phyloP scores from a whole-genome alignment of 306 rosid genomes.

The Castanospermum australe region DNA sequence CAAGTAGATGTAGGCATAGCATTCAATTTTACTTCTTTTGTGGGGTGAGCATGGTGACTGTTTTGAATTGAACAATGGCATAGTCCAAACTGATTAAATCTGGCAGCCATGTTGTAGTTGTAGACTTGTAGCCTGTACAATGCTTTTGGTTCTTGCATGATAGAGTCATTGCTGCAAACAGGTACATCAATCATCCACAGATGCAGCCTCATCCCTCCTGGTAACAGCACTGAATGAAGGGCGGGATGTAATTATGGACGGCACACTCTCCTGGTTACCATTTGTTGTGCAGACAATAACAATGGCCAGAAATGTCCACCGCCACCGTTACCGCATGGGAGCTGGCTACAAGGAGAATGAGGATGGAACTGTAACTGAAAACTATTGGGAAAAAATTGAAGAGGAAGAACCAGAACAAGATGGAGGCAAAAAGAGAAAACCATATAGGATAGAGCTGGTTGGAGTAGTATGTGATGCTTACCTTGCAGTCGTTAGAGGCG shows the following conservation, averaged over 20 bases:
- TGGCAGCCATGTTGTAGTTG: background rate
- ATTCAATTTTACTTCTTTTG: background rate
- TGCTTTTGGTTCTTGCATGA: constrained; percentile 6
- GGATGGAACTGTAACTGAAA: constrained; percentile 72
- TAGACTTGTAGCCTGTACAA: background rate
- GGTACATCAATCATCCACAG: constrained; percentile 97
- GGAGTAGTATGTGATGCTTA: constrained; percentile 98
- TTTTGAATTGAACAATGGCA: background rate
- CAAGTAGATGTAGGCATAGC: background rate
- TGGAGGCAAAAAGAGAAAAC: constrained; percentile 80
- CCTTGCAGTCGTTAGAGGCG: constrained; percentile 85
- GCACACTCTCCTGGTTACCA: constrained; percentile 94
- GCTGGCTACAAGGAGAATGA: constrained; percentile 61
- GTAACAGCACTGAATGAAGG: constrained; percentile 89
- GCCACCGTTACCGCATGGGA: constrained; percentile 95
- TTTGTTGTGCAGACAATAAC: constrained; percentile 96
- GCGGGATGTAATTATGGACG: constrained; percentile 94
- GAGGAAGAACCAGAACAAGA: constrained; percentile 65
- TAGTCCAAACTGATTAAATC: background rate
- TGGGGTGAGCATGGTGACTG: background rate
- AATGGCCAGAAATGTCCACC: constrained; percentile 91
- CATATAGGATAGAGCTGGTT: constrained; percentile 93
- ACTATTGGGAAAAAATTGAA: constrained; percentile 77
- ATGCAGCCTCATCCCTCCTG: constrained; percentile 97
- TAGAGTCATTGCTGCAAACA: constrained; percentile 34